A percentile compares a stretch with the other conserved stretches of the same genome.
Evolutionary conservation across 352 stramenopile genomes (phyloP).

Genomic region (Pythium plurisporium): DNA sequence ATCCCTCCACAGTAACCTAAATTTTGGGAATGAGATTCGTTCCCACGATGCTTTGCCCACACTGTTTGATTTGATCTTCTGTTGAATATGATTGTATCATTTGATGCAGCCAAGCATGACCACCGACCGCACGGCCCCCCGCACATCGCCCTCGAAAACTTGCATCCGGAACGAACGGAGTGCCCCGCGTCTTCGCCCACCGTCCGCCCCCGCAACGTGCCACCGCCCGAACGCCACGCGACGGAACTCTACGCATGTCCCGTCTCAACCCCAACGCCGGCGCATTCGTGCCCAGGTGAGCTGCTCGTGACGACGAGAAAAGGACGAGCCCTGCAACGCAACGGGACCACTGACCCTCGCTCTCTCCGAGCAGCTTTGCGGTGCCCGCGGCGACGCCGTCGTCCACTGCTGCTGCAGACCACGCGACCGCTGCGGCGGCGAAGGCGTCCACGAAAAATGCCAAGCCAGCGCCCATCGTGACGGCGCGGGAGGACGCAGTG

Average conservation of each 20-base stretch:
- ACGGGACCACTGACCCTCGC: neutral
- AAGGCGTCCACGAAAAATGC: slow-evolving; percentile 1
- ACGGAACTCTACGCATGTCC: too few relatives aligned
- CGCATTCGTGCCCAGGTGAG: slow-evolving; percentile 75
- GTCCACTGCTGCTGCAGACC: slow-evolving; percentile 12
- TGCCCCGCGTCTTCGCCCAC: neutral
- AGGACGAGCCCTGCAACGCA: neutral
- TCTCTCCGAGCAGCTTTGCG: neutral
- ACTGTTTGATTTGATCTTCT: neutral
- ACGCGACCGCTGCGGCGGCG: slow-evolving; percentile 11
- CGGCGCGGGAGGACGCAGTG: neutral
- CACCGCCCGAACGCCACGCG: too few relatives aligned
- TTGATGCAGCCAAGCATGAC: neutral
- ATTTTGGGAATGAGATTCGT: neutral
- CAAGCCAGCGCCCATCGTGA: neutral
- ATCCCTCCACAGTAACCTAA: too few relatives aligned
- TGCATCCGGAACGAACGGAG: neutral
- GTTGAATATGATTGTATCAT: neutral
- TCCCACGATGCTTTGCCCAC: neutral
- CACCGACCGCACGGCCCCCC: neutral
- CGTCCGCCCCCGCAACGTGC: neutral
- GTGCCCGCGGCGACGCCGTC: neutral
- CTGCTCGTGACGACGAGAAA: neutral
- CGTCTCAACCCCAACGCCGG: slow-evolving; percentile 79
- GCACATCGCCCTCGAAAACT: too few relatives aligned